Percentiles rank a stretch among this genome's conserved stretches.
These are phyloP conservation scores for Neonectria punicea DNA, from an alignment of 2,329 filamentous ascomycete species.

Conservation along the genomic window DNA sequence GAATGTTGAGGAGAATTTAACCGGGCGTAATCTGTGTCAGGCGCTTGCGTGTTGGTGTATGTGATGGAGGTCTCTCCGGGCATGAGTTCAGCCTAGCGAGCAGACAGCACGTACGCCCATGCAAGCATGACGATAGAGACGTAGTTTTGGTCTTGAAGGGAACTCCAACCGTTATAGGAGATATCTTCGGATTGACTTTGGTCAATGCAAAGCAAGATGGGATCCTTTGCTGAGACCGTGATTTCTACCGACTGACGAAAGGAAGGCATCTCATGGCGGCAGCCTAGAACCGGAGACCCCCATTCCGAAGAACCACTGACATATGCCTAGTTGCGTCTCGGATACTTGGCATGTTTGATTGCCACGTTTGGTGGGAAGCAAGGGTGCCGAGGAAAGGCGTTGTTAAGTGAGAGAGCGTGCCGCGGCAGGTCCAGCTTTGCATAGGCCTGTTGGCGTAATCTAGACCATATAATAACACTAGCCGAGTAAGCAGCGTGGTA, in stretches of 20 bases:
- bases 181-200: neutral
- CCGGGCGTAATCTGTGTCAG: neutral
- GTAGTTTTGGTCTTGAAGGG: neutral
- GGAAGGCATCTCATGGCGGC: neutral
- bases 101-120: constrained; percentile 17
- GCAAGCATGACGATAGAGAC: constrained; percentile 8
- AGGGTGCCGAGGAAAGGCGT: constrained; percentile 7
- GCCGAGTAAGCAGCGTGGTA: neutral
- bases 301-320: neutral
- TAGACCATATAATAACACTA: constrained; percentile 2
- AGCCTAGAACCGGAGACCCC: neutral
- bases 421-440: neutral
- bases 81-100: constrained; percentile 16
- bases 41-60: constrained; percentile 2
- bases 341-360: neutral
- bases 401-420: neutral
- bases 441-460: neutral
- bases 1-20: neutral
- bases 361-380: neutral
- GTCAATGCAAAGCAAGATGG: neutral
- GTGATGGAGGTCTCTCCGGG: neutral
- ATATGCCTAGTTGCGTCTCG: neutral
- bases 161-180: neutral
- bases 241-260: constrained; percentile 2
- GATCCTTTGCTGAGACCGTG: neutral